Evolutionary conservation across 2,329 filamentous ascomycete species (phyloP).

Genomic region (Cladobotryum mycophilum): DNA sequence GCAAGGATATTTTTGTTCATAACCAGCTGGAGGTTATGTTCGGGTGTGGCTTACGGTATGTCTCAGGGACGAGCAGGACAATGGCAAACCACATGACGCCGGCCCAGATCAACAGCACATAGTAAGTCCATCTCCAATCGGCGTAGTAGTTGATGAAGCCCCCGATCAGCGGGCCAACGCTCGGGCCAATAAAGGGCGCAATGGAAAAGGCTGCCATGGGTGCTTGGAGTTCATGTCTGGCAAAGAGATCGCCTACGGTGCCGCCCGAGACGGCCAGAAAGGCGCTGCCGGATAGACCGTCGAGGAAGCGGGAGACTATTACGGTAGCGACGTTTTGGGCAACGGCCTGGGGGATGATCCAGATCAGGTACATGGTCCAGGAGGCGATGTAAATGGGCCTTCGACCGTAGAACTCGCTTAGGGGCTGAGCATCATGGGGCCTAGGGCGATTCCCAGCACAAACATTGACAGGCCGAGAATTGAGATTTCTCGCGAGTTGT

Average conservation of each 20-base stretch:
- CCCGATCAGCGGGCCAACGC: constrained; percentile 56
- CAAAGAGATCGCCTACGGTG: constrained; percentile 77
- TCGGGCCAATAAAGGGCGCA: constrained; percentile 57
- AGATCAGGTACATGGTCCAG: constrained; percentile 69
- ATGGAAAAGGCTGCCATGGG: constrained; percentile 80
- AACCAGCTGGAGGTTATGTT: not conserved
- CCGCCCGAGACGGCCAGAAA: constrained; percentile 73
- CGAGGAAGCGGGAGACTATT: constrained; percentile 70
- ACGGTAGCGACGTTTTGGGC: constrained; percentile 78
- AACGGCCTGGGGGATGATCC: constrained; percentile 74
- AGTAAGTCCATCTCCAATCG: constrained; percentile 78
- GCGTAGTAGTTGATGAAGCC: constrained; percentile 77
- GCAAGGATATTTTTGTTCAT: not conserved
- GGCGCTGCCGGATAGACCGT: constrained; percentile 63
- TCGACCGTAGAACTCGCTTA: constrained; percentile 76
- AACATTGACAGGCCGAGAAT: constrained; percentile 78
- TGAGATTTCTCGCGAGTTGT: constrained; percentile 62
- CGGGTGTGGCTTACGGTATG: constrained; percentile 51
- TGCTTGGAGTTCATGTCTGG: constrained; percentile 58
- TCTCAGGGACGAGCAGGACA: constrained; percentile 73
- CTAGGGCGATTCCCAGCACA: constrained; percentile 65
- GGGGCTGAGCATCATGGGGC: constrained; percentile 55
- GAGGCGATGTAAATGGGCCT: constrained; percentile 73
- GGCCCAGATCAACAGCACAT: constrained; percentile 77
- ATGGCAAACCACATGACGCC: constrained; percentile 58